Conservation (phyloP, 805 yeast species). For the Scheffersomyces spartinae region DNA sequence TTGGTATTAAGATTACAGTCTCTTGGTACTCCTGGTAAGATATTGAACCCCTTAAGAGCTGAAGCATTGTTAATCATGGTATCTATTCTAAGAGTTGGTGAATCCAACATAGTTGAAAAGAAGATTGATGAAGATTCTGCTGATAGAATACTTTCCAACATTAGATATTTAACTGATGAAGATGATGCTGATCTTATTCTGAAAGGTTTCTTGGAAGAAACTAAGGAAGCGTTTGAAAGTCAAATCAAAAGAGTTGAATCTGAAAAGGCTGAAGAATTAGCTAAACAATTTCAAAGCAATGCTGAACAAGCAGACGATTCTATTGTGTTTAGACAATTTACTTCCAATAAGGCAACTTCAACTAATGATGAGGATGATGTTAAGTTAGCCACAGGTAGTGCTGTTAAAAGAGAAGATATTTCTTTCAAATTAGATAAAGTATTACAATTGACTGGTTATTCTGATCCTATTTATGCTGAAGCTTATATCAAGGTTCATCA, state of each 20-base stretch:
- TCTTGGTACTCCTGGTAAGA: conserved; percentile 35
- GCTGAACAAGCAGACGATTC: conserved; percentile 74
- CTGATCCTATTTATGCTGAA: conserved; percentile 97
- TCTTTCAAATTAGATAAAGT: conserved; percentile 79
- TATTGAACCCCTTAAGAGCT: conserved; percentile 77
- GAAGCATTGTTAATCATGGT: conserved; percentile 92
- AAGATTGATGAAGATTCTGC: conserved; percentile 92
- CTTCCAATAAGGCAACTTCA: conserved; percentile 28
- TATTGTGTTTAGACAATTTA: conserved; percentile 68
- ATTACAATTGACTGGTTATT: conserved; percentile 92
- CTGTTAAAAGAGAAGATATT: conserved; percentile 43
- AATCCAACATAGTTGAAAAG: conserved; percentile 54
- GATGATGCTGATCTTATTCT: conserved; percentile 35
- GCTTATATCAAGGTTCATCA: conserved; percentile 95
- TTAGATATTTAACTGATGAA: conserved; percentile 66
- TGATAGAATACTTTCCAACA: conserved; percentile 87
- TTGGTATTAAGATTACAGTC: conserved; percentile 66
- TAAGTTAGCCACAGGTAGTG: conserved; percentile 39
- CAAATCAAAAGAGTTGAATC: conserved; percentile 54
- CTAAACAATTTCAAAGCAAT: conserved; percentile 45
- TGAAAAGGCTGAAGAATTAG: conserved; percentile 43
- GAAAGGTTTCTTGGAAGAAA: conserved; percentile 72
- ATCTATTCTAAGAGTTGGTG: conserved; percentile 81
- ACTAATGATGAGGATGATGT: conserved; percentile 49
- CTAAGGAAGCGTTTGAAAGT: conserved; percentile 69